Conservation (phyloP, 2,329 filamentous ascomycete species). For the Apiospora malaysiana region DNA sequence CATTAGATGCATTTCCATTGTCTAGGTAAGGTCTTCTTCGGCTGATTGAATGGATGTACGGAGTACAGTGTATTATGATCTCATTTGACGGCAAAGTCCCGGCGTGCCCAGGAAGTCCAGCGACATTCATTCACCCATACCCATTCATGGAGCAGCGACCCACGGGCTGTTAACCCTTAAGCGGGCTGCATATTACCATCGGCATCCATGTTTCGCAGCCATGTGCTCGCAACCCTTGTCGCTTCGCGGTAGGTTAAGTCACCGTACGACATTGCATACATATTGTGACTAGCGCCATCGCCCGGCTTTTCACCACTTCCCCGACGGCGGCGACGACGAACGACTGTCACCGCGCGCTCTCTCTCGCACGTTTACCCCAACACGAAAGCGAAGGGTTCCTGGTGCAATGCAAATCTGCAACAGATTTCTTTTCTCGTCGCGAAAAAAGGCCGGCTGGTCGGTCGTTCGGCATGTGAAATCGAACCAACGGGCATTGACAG, state of each 20-base stretch:
- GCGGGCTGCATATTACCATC: slow-evolving; percentile 18
- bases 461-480: not conserved
- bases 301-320: not conserved
- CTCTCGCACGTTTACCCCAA: not conserved
- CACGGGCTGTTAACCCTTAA: not conserved
- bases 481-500: not conserved
- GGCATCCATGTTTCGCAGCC: slow-evolving; percentile 11
- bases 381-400: not conserved
- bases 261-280: not conserved
- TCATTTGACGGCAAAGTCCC: not conserved
- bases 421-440: too few species aligned
- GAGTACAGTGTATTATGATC: not conserved
- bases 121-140: too few species aligned
- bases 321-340: not conserved
- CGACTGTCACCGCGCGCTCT: not conserved
- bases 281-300: slow-evolving; percentile 4
- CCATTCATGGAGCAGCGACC: not conserved
- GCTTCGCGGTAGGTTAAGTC: slow-evolving; percentile 7
- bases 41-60: not conserved
- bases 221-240: not conserved
- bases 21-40: not conserved
- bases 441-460: not conserved
- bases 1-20: not conserved
- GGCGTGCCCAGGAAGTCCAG: not conserved
- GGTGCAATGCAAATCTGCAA: not conserved